These are phyloP conservation scores for Auriculariales sp. DNA, from an alignment of 768 basidiomycete genomes.

Conservation along the genomic window DNA sequence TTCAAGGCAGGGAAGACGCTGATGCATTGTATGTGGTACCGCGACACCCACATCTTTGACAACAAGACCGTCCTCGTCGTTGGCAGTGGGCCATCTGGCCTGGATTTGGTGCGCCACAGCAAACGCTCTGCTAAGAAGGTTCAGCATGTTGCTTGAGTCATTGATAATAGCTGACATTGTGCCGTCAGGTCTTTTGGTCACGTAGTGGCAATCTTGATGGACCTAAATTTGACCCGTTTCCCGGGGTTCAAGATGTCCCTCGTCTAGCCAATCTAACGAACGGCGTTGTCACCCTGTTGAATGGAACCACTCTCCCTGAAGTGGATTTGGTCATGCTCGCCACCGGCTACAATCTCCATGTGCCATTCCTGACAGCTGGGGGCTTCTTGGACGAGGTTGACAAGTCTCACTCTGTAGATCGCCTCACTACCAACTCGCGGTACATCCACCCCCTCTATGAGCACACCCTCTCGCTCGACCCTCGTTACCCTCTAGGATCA, in stretches of 20 bases:
- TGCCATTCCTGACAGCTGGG: conserved; percentile 29
- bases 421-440: conserved; percentile 32
- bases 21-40: conserved; percentile 39
- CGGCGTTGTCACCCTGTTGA: conserved; percentile 29
- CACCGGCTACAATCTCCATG: conserved; percentile 38
- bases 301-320: conserved; percentile 24
- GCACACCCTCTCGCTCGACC: conserved; percentile 38
- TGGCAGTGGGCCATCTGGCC: conserved; percentile 31
- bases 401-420: neutral
- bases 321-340: conserved; percentile 36
- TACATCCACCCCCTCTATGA: conserved; percentile 42
- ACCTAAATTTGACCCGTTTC: neutral
- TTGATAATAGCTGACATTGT: neutral
- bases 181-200: neutral
- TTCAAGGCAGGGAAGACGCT: conserved; percentile 23
- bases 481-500: conserved; percentile 31
- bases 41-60: conserved; percentile 27
- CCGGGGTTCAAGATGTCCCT: neutral
- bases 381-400: neutral
- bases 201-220: neutral
- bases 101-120: conserved; percentile 32
- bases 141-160: neutral
- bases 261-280: neutral
- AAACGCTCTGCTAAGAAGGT: conserved; percentile 28
- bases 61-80: conserved; percentile 33